A percentile compares a stretch with the other conserved stretches of the same genome.
Conservation (phyloP, 2,329 filamentous ascomycete species). For the Fusarium musae region DNA sequence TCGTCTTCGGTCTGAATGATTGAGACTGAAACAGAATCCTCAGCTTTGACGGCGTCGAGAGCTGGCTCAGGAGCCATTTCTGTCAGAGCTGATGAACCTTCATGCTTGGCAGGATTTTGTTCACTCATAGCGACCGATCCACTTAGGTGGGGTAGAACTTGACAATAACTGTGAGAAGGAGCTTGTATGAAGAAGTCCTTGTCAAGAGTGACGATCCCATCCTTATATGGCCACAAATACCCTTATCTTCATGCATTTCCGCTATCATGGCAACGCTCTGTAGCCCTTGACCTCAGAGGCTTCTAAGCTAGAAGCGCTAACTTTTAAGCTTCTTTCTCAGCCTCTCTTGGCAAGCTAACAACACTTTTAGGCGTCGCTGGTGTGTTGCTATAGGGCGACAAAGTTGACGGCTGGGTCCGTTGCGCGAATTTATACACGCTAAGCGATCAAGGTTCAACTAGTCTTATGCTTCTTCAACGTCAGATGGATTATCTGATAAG, state of each 20-base stretch:
- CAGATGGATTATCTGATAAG: background rate
- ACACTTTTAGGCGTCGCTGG: rapidly evolving
- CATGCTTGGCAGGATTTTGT: rapidly evolving
- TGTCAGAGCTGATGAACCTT: background rate
- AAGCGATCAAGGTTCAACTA: background rate
- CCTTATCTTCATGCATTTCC: rapidly evolving
- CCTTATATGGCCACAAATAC: background rate
- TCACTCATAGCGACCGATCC: too few species aligned
- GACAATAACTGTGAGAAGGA: too few species aligned
- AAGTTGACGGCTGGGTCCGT: background rate
- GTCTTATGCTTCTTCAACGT: rapidly evolving
- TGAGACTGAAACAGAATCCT: rapidly evolving
- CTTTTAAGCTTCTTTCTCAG: background rate
- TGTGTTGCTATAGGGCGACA: rapidly evolving
- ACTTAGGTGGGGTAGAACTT: too few species aligned
- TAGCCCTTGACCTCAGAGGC: too few species aligned
- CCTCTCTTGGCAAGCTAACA: background rate
- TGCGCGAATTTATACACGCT: background rate
- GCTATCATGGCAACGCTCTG: background rate
- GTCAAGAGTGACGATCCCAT: too few species aligned
- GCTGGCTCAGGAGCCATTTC: rapidly evolving
- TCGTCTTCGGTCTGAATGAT: background rate
- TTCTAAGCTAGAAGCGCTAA: background rate
- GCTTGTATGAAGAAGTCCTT: too few species aligned
- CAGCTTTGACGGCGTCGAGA: background rate